Evolutionary conservation across 768 basidiomycete genomes (phyloP), one percentile per base, ranked within the genome.

Genomic region (Hydnum rufescens): DNA sequence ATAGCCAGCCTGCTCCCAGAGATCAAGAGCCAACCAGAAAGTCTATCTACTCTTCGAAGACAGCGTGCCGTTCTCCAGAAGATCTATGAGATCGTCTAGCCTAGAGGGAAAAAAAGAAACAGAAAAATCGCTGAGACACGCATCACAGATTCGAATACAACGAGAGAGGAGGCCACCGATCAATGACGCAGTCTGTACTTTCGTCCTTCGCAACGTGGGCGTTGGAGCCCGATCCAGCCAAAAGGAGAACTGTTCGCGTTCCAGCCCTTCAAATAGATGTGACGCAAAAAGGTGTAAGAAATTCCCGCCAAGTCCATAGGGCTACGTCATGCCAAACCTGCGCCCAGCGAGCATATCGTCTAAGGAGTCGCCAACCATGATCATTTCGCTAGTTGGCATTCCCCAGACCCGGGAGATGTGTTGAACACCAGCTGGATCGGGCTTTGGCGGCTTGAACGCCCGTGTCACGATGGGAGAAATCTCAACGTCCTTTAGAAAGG

Each of bases 41-140:
- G n/a, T n/a, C n/a, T n/a, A n/a, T n/a, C n/a, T n/a, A n/a, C n/a
- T n/a, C n/a, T n/a, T n/a, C n/a, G n/a, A n/a, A n/a, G n/a, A n/a
- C 36, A 47, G 44, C 26, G 13, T 47, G 44, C 44, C 44, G 13
- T 26, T 25, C 44, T 47, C 44, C 13, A 47, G 44, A 47, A 47
- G 44, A 47, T 13, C 16, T 8, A 47, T 47, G 26, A 47, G 44
- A 13, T 47, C 16, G 25, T 47, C 44, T 26, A 47, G 26, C 26
- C 44, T 47, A 8, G 8, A 25, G 22, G 22, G 36, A 22, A 13
- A 39, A 13, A 39, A 39, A 39, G 36, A n/a, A n/a, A n/a, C n/a
- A n/a, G n/a, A n/a, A n/a, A n/a, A n/a, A n/a, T n/a, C n/a, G n/a
- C n/a, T n/a, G n/a, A n/a, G n/a, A n/a, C n/a, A n/a, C n/a, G n/a